Percentiles rank a stretch among this genome's conserved stretches.
Conservation (phyloP, 2,329 filamentous ascomycete genomes). For the Aspergillus pseudoterreus region DNA sequence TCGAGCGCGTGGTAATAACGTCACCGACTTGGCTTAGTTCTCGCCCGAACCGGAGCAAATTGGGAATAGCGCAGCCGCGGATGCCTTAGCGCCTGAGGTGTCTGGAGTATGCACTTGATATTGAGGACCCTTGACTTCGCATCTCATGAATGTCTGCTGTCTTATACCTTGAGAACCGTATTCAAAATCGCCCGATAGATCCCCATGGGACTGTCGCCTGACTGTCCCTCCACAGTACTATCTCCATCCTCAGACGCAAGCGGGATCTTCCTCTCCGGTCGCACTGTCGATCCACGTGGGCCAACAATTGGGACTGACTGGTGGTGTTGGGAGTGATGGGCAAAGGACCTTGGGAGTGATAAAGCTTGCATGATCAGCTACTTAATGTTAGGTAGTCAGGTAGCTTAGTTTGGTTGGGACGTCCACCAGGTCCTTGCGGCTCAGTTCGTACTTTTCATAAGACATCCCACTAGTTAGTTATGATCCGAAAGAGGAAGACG, state of each 20-base stretch:
- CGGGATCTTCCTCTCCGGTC: neutral
- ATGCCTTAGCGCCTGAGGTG: neutral
- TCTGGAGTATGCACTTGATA: neutral
- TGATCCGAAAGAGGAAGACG: no score
- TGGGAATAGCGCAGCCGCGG: neutral
- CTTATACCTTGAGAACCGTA: neutral
- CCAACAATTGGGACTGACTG: neutral
- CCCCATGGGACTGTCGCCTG: neutral
- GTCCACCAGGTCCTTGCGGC: no score
- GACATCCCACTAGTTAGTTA: no score
- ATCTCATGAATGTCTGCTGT: no score
- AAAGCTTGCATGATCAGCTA: no score
- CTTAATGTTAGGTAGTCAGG: no score
- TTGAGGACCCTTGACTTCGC: neutral
- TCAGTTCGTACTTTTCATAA: no score
- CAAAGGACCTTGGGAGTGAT: no score
- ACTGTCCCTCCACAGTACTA: neutral
- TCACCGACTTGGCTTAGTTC: neutral
- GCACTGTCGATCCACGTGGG: neutral
- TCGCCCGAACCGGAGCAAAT: neutral
- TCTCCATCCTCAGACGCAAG: neutral
- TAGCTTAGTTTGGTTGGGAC: no score
- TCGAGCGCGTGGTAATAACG: neutral
- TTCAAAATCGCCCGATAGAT: neutral
- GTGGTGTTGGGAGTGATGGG: neutral